Conservation (phyloP, 1,284 basidiomycete genomes). For the Cryptococcus sp. region DNA sequence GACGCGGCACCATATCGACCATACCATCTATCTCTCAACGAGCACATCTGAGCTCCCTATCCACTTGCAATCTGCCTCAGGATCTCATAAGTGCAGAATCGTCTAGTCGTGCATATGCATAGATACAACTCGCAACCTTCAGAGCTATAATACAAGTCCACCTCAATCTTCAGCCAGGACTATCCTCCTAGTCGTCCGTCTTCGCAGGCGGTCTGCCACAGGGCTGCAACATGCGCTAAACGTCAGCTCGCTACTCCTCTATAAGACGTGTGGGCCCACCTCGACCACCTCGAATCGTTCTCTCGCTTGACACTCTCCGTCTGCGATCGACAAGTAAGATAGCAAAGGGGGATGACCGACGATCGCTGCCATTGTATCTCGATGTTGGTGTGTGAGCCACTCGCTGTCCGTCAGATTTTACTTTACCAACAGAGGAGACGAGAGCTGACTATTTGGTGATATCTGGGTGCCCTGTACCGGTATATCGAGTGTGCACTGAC, state of each 20-base stretch:
- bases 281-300: constrained; percentile 94
- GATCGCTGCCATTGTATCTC: constrained; percentile 87
- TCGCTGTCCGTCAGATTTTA: constrained; percentile 57
- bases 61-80: no score
- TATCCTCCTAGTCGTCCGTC: constrained; percentile 66
- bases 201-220: constrained; percentile 92
- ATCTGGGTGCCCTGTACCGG: constrained; percentile 91
- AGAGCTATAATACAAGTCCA: no score
- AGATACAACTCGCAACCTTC: no score
- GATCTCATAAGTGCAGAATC: no score
- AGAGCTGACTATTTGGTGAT: constrained; percentile 77
- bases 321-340: constrained; percentile 85
- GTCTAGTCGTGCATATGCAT: no score
- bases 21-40: no score
- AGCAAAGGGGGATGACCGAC: constrained; percentile 82
- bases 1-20: no score
- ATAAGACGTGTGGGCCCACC: no score
- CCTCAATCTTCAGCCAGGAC: no score
- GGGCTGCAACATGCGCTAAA: constrained; percentile 93
- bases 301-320: constrained; percentile 82
- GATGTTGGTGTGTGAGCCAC: constrained; percentile 95
- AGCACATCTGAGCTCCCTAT: no score
- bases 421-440: neutral
- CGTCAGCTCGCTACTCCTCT: constrained; percentile 5
- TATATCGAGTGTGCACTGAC: constrained; percentile 89